Evolutionary conservation across 805 yeast species (phyloP), one percentile per base, ranked within the genome.

Genomic region (Ogataea allantospora): DNA sequence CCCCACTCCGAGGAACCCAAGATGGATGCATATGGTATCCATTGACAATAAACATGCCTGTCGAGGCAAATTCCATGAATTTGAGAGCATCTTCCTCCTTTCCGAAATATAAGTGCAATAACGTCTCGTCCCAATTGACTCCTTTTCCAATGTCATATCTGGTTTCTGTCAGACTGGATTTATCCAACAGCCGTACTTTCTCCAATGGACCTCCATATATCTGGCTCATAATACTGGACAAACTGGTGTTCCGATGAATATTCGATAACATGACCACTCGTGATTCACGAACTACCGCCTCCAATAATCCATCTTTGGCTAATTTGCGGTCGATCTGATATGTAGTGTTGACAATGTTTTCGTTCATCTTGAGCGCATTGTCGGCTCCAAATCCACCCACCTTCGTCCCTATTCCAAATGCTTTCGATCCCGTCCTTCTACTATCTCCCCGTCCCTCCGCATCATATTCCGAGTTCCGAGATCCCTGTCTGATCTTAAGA

Each of bases 141-240:
- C 45, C 32, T n/a, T 46, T 35, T 10, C 47, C 46, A 21, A 43
- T 13, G 14, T 42, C 38, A 35, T 40, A 27, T 4, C 15, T 34
- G 7, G 35, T 21, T 17, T 37, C 44, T 14, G 29, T 44, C 32
- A 43, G 31, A 13, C 43, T 47, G n/a, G 50, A 54, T 16, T 37
- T 49, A 20, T 43, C 45, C 13, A 51, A 35, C 19, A 65, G 48
- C 10, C 57, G 62, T 4, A 80, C 49, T 34, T 67, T 70, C 44
- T 81, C 86, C 33, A 84, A 58, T 0, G 87, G 84, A 0, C 95
- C 95, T 2, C 93, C 89, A 47, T 69, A 65, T 0, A 82, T 63
- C 36, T 77, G 83, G 1, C 76, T 53, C 13, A 84, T 47, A 7
- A 83, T 60, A 25, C 76, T 65, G 15, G 65, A 65, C 7, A 78